Base-by-base conservation (phyloP, 2,329 filamentous ascomycete species). In the Aspergillus ochraceus region DNA sequence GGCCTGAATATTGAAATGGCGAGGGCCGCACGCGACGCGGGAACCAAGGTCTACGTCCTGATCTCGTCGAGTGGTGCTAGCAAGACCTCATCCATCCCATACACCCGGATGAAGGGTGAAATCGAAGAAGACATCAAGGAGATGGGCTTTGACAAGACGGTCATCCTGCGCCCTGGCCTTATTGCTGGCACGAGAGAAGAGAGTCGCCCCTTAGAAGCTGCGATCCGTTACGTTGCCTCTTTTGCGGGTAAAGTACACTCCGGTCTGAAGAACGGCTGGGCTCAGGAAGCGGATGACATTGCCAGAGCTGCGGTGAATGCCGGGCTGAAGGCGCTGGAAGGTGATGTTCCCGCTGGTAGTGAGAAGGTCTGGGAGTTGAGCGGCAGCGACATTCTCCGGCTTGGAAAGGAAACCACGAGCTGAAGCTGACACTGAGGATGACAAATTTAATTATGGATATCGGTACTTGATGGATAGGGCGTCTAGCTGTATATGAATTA, bases 1-100 rank as follows among this genome's bases (percentile, higher is more conserved):
- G 92, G 95, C 71, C 81, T 97, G 49, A 96, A 96, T 76, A 76
- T 96, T 52, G 88, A 89, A 64, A 82, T 96, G 24, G 92, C 91
- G 3, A 83, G 84, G 61, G 87, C 89, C 0, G 91, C 93, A 49
- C 91, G 89, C 71, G 84, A 83, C 4, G 86, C 88, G 0, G 91
- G 91, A 39, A 84, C 86, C 11, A 86, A 86, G 65, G 89, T 88
- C 2, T 96, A 90, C 70, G 88, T 97, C 22, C 87, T 96, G 64
- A 83, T 96, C 58, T 92, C 89, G 0, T 82, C 83, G 22, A 78
- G 69, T 1, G 76, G 75, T 54, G 81, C 79, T n/a, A 85, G 72
- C 77, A 81, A 70, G 77, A 83, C 77, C 63, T 86, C 79, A 64
- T 80, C 68, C 1, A 72, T 89, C 6, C 74, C 80, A 0, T 90